Conservation (phyloP, 805 yeast genomes). For the Ogataea chonburiensis region DNA sequence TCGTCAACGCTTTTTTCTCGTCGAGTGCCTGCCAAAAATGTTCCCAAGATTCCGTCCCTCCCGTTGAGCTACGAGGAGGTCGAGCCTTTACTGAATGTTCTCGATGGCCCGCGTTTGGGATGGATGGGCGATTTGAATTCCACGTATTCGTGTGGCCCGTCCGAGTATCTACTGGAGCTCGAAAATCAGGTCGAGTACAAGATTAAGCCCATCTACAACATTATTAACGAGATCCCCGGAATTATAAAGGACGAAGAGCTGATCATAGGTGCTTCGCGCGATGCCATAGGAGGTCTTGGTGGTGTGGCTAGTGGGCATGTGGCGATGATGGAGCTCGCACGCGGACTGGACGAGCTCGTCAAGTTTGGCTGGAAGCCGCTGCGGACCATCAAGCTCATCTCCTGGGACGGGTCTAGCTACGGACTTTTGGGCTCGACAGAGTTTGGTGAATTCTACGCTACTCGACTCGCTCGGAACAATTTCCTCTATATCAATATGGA, state of each 20-base stretch:
- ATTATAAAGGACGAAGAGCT: constrained; percentile 50
- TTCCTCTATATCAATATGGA: constrained; percentile 54
- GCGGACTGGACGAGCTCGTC: constrained; percentile 46
- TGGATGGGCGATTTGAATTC: constrained; percentile 44
- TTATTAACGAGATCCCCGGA: constrained; percentile 57
- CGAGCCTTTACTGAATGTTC: constrained; percentile 37
- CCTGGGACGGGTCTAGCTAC: constrained; percentile 48
- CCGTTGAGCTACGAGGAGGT: constrained; percentile 48
- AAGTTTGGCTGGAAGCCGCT: constrained; percentile 46
- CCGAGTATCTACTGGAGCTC: constrained; percentile 37
- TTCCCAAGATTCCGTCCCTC: constrained; percentile 54
- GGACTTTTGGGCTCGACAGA: constrained; percentile 58
- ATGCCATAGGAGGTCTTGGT: constrained; percentile 50
- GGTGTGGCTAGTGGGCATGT: constrained; percentile 52
- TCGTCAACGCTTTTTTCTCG: constrained; percentile 48
- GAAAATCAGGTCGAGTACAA: constrained; percentile 42
- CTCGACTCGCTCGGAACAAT: constrained; percentile 39
- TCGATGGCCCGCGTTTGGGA: constrained; percentile 40
- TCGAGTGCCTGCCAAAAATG: constrained; percentile 40
- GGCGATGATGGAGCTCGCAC: constrained; percentile 49
- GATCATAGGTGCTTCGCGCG: constrained; percentile 56
- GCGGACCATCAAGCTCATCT: constrained; percentile 38
- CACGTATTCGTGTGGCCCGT: constrained; percentile 49
- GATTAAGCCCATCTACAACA: constrained; percentile 46
- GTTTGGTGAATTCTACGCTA: constrained; percentile 49